These are phyloP conservation scores for Hypoxylon trugodes DNA, from an alignment of 495 filamentous ascomycete species.

Conservation along the genomic window DNA sequence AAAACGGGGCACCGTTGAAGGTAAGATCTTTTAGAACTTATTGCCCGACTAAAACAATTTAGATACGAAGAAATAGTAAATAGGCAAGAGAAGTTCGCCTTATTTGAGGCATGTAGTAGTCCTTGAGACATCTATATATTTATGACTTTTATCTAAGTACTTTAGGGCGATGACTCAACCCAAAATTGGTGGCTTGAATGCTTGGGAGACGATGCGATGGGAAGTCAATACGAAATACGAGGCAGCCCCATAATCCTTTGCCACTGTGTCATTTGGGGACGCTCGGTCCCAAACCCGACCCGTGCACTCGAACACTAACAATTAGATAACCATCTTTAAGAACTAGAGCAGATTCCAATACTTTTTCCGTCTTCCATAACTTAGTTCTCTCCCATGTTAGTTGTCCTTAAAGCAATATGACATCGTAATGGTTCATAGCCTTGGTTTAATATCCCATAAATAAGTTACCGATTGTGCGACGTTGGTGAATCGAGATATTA, in stretches of 20 bases:
- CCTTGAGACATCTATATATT: constrained; percentile 30
- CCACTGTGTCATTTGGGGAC: constrained; percentile 6
- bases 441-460: not conserved
- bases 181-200: constrained; percentile 21
- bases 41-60: not conserved
- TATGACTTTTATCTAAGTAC: constrained; percentile 10
- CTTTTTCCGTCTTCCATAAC: not conserved
- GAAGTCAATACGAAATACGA: constrained; percentile 13
- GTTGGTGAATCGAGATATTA: constrained; percentile 1
- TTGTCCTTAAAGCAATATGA: constrained; percentile 11
- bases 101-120: not conserved
- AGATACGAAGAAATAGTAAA: not conserved
- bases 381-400: constrained; percentile 5
- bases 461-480: not conserved
- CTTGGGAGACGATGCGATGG: not conserved
- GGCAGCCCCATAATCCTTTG: constrained; percentile 3
- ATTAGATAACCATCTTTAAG: constrained; percentile 31
- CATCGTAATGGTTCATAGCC: not conserved
- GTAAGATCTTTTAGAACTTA: not conserved
- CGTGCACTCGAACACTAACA: not conserved
- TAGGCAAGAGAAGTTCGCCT: not conserved
- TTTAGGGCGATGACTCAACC: constrained; percentile 34
- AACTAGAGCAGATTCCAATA: constrained; percentile 29
- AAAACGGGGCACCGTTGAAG: not conserved
- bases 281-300: not conserved